phyloP scores from a whole-genome alignment of 2,329 filamentous ascomycete species.

The Ceratocystis huliohia region DNA sequence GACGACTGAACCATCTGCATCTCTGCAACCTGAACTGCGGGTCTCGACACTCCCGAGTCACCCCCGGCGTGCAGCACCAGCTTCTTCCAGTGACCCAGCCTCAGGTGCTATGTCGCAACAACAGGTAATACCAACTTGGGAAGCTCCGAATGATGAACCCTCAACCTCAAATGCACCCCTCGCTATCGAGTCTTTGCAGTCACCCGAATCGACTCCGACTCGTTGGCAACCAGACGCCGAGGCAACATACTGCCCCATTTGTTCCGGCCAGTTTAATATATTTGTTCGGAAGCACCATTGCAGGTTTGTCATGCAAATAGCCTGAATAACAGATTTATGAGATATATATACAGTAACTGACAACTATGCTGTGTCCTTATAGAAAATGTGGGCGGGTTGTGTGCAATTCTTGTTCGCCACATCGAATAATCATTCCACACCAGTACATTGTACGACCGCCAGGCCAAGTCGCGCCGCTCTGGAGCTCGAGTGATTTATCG shows the following conservation, averaged over 20 bases:
- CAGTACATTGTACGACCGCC: slow-evolving; percentile 83
- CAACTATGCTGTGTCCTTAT: slow-evolving; percentile 8
- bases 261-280: slow-evolving; percentile 64
- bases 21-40: not conserved
- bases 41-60: not conserved
- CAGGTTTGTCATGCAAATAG: slow-evolving; percentile 40
- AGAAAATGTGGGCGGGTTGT: slow-evolving; percentile 90
- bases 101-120: slow-evolving; percentile 8
- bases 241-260: slow-evolving; percentile 74
- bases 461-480: slow-evolving; percentile 23
- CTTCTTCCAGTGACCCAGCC: not conserved
- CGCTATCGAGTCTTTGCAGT: not conserved
- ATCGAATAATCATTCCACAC: slow-evolving; percentile 85
- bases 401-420: slow-evolving; percentile 78
- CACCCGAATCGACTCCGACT: slow-evolving; percentile 46
- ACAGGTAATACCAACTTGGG: not conserved
- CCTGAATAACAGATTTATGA: too few species aligned
- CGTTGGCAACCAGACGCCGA: slow-evolving; percentile 83
- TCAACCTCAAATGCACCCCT: not conserved
- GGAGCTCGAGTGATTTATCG: slow-evolving; percentile 14
- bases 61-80: not conserved
- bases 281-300: slow-evolving; percentile 89
- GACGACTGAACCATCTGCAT: slow-evolving; percentile 23
- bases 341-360: not conserved
- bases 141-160: slow-evolving; percentile 12